Base-by-base conservation (phyloP, 148 eudicot genomes). In the Persicaria tinctoria region DNA sequence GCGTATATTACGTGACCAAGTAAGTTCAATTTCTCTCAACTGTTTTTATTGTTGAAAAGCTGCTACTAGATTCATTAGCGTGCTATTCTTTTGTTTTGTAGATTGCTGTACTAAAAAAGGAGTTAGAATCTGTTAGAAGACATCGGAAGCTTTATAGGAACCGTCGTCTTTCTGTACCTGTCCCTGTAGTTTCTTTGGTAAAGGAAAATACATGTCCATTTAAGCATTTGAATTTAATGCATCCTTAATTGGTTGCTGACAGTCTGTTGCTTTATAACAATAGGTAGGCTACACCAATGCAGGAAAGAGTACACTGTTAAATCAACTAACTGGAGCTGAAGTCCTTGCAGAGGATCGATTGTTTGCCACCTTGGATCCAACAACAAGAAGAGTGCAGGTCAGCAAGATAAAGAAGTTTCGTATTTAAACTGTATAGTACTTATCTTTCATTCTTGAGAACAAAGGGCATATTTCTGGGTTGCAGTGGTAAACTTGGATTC, bases 261-360 rank as follows among this genome's bases (percentile, higher is more conserved):
- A 63, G 6, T 45, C 50, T 46, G 20, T 6, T 55, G 51, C 38
- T 46, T 48, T 62, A 49, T 82, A 32, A 45, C 60, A 50, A 75
- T 77, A 91, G 98, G 97, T 91, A 75, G 98, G 98, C 59, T 94
- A 94, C 83, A 94, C 98, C 80, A 94, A 94, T 90, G 98, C 98
- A 74, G 98, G 98, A 80, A 94, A 94, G 86, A 94, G 98, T 85
- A 94, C 97, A 46, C 90, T 94, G 74, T 80, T 94, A 78, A 94
- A 94, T 83, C 89, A 64, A 74, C 78, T 94, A 83, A 94, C 98
- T 75, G 98, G 98, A 50, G 96, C 98, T 75, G 79, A 86, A 80
- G 98, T 94, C 82, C 96, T 94, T 80, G 98, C 97, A 51, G 98
- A 94, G 89, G 90, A 94, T 83, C 85, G 85, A 72, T 80, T 94